Base-by-base conservation (phyloP, 2,329 filamentous ascomycete genomes). In the Penicillium brevicompactum region DNA sequence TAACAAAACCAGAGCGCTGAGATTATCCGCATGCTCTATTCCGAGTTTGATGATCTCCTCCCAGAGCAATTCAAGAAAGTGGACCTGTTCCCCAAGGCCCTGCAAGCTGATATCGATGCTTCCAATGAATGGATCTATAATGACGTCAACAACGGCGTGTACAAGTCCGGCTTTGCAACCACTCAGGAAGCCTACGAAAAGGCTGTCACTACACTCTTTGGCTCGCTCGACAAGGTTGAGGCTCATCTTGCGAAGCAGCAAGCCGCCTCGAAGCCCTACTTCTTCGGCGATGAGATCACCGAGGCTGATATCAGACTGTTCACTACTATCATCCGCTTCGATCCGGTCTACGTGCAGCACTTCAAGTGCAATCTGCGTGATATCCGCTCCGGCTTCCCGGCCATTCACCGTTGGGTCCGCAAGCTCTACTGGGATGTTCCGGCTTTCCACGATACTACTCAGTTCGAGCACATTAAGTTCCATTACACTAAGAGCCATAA, bases 391-490 rank as follows among this genome's bases (percentile, higher is more conserved):
- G 91, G 91, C 2, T 97, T 94, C 71, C 92, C 92, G 27, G 79
- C 82, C 48, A 77, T 96, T 55, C 90, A 97, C 78, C 79, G 77
- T 56, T 97, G 92, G 92, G 74, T 96, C 76, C 82, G 90, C 52
- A 83, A 87, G 68, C 77, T 96, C 65, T 97, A 96, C 78, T 96
- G 92, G 92, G 87, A 88, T 63, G 73, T 86, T 22, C 80, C 86
- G 0, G 91, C 91, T 2, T 97, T 96, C 77, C 79, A 80, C 60
- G 84, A 89, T 49, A 94, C 92, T 58, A 96, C 92, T 21, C 84
- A 97, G 74, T 96, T 96, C 72, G 85, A 95, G 73, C 94, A 99
- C 77, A 97, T 97, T 79, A 97, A 96, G 84, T 88, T 83, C 43
- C 85, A 88, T 66, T 88, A 88, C 69, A 87, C 85, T 2, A 85